Percentiles rank a stretch among this genome's conserved stretches.
Conservation (phyloP, 768 basidiomycete species). For the Amanita thiersii region DNA sequence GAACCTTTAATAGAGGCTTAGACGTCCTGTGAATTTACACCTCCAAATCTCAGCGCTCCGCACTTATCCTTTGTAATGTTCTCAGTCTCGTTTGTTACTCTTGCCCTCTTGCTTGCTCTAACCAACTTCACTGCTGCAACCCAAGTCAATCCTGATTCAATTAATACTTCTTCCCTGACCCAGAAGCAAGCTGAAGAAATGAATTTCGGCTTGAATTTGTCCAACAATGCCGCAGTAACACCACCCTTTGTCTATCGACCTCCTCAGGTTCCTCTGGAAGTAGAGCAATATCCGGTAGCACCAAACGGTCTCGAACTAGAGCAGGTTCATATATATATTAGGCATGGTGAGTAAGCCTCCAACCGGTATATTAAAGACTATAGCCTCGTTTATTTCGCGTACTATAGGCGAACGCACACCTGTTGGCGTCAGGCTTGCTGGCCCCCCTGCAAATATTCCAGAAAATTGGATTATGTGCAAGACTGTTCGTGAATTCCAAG, state of each 20-base stretch:
- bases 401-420: slow-evolving; percentile 66
- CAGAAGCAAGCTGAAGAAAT: too few species aligned
- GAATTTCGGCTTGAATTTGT: too few species aligned
- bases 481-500: slow-evolving; percentile 40
- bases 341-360: slow-evolving; percentile 61
- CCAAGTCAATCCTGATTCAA: too few species aligned
- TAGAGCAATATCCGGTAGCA: slow-evolving; percentile 49
- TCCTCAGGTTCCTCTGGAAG: slow-evolving; percentile 46
- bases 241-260: slow-evolving; percentile 16
- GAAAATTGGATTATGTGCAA: slow-evolving; percentile 65
- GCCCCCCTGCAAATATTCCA: slow-evolving; percentile 56
- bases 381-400: background rate
- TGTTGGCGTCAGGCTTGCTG: slow-evolving; percentile 57
- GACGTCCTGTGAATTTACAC: too few species aligned
- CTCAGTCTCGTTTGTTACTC: too few species aligned
- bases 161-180: too few species aligned
- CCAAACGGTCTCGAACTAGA: slow-evolving; percentile 49
- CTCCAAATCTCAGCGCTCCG: too few species aligned
- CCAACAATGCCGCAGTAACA: background rate
- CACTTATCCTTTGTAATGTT: too few species aligned
- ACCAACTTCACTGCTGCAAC: too few species aligned
- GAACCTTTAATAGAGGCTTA: too few species aligned
- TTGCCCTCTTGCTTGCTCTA: too few species aligned
- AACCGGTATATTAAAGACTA: background rate
- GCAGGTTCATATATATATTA: slow-evolving; percentile 69